A percentile compares a stretch with the other conserved stretches of the same genome.
Evolutionary conservation across 1,284 basidiomycete species (phyloP).

Genomic region (Melampsora allii-populina): DNA sequence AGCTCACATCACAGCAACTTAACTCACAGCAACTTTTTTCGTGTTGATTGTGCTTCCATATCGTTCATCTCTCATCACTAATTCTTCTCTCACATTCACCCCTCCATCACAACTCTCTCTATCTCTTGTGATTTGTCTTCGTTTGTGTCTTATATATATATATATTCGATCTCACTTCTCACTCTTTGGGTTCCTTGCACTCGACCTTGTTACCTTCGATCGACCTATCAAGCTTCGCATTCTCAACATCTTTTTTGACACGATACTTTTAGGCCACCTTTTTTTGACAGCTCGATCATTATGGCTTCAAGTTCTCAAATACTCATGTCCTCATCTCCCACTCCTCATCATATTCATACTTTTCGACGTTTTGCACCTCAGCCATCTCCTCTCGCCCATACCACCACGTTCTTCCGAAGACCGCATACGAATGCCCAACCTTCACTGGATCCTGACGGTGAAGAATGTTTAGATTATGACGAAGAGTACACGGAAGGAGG

Average conservation of each 20-base stretch:
- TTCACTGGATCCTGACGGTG: constrained; percentile 1
- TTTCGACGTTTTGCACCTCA: constrained; percentile 28
- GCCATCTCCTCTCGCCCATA: constrained; percentile 23
- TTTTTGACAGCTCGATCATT: neutral
- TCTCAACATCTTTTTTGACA: neutral
- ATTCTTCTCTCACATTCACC: neutral
- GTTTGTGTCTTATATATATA: neutral
- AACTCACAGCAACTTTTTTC: neutral
- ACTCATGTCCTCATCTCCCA: constrained; percentile 35
- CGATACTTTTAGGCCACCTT: neutral
- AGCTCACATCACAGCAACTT: neutral
- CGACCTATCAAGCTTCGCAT: too few species aligned
- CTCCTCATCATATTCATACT: constrained; percentile 23
- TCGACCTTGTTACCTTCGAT: neutral
- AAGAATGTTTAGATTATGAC: constrained; percentile 2
- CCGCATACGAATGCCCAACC: neutral
- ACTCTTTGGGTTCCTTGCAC: neutral
- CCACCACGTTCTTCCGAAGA: constrained; percentile 1
- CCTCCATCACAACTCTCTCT: neutral
- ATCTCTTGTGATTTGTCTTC: neutral
- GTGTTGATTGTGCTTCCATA: too few species aligned
- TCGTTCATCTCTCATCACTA: neutral
- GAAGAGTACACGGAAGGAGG: neutral
- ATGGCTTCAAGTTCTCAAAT: constrained; percentile 28
- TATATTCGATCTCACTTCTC: neutral